Conservation (phyloP, 371 early-diverging fungal genomes). For the Cladochytrium tenue region DNA sequence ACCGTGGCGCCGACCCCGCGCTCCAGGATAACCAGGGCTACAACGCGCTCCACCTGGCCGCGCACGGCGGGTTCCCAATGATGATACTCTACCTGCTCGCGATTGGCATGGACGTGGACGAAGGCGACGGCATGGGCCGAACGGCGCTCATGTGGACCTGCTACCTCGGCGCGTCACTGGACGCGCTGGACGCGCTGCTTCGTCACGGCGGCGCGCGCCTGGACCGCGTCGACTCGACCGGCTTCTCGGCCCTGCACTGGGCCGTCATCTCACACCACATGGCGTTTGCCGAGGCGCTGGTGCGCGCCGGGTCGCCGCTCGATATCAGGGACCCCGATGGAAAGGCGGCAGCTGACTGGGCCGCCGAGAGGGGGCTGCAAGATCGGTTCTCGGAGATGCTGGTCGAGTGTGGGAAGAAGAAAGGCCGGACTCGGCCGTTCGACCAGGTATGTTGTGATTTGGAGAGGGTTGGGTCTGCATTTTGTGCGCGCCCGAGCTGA, state of each 20-base stretch:
- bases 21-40: constrained; percentile 84
- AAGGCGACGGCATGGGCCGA: constrained; percentile 71
- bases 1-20: constrained; percentile 75
- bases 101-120: constrained; percentile 73
- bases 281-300: constrained; percentile 36
- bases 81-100: constrained; percentile 72
- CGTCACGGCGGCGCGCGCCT: constrained; percentile 65
- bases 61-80: constrained; percentile 81
- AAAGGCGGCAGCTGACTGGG: constrained; percentile 50
- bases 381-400: constrained; percentile 17
- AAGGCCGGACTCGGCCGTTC: constrained; percentile 19
- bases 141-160: constrained; percentile 95
- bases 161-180: constrained; percentile 78
- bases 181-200: constrained; percentile 67
- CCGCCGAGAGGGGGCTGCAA: constrained; percentile 35
- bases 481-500: neutral
- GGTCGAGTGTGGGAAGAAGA: constrained; percentile 4
- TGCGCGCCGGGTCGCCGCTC: constrained; percentile 34
- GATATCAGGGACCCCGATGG: constrained; percentile 46
- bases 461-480: neutral
- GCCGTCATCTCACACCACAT: constrained; percentile 58
- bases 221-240: constrained; percentile 67
- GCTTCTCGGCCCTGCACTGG: constrained; percentile 84
- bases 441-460: constrained; percentile 11
- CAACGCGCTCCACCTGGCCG: constrained; percentile 86